phyloP scores from a whole-genome alignment of 1,284 basidiomycete genomes.

The Apiotrichum mycotoxinovorans region DNA sequence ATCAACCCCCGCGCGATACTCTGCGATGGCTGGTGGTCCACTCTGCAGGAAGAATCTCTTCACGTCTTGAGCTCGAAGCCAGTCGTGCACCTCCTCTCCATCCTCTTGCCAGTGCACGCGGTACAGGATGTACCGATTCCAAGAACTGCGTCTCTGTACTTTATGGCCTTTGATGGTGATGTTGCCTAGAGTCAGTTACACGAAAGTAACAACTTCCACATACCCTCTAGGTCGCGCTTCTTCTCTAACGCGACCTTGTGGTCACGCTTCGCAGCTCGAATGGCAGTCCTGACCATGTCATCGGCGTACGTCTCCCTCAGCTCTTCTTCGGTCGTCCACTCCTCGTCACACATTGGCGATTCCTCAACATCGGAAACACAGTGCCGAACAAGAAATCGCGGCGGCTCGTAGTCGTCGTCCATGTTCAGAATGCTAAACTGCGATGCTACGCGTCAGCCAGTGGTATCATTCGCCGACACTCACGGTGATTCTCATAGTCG shows the following conservation, averaged over 20 bases:
- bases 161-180: neutral
- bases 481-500: neutral
- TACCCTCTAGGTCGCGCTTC: too few relatives aligned
- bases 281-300: too few relatives aligned
- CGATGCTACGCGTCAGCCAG: neutral
- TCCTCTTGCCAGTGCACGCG: neutral
- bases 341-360: too few relatives aligned
- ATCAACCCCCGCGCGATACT: neutral
- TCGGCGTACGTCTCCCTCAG: too few relatives aligned
- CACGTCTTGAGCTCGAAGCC: neutral
- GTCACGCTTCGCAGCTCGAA: too few relatives aligned
- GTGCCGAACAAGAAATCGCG: too few relatives aligned
- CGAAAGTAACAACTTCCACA: too few relatives aligned
- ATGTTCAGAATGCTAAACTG: neutral
- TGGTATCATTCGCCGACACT: neutral
- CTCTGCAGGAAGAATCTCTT: neutral
- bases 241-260: too few relatives aligned
- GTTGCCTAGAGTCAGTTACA: neutral
- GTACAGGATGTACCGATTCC: neutral
- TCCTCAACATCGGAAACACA: too few relatives aligned
- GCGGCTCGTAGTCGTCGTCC: neutral
- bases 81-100: neutral
- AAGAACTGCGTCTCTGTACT: neutral
- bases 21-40: neutral
- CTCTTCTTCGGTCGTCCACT: too few relatives aligned